Base-by-base conservation (phyloP, 2,329 filamentous ascomycete species). In the Penicillium sp. region DNA sequence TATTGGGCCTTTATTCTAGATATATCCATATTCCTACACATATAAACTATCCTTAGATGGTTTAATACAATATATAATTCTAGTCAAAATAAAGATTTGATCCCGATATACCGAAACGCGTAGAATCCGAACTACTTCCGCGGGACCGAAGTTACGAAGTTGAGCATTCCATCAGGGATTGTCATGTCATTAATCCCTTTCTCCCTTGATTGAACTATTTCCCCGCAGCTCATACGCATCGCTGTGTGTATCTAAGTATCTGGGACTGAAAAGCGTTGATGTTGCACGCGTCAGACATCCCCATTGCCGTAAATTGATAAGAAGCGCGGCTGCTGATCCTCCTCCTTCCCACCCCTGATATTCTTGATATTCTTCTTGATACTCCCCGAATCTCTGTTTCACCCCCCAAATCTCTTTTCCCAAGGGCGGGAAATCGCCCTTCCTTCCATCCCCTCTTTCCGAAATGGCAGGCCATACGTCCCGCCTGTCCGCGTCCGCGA, bases 401-500 rank as follows among this genome's bases (percentile, higher is more conserved):
- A 40, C 31, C 31, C n/a, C 31, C 31, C 8, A 34, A 34, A 11
- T 10, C 31, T 34, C 31, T 20, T 46, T 48, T 29, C 39, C 20
- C 34, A 10, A 28, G 34, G 14, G 16, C 28, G 36, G 40, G 53
- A 47, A 47, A 44, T 46, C 42, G 48, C 45, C 46, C 48, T 47
- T 37, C 18, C 40, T 51, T 38, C 32, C 36, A 16, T 32, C 14
- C 26, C n/a, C 47, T 27, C 38, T 23, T 42, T 43, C 46, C 48
- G 58, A 53, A 46, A 69, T 68, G 65, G 59, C 62, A 45, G 59
- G 54, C 50, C 59, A 52, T 57, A 56, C 55, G 44, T 54, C 57
- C 50, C 54, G 51, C 27, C 43, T 53, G 22, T 55, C 61, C 60
- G 59, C 62, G 62, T 65, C 66, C 54, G 60, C 61, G 47, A 62